Conservation (phyloP, 169 alveolate genomes). For the Eimeria acervulina region DNA sequence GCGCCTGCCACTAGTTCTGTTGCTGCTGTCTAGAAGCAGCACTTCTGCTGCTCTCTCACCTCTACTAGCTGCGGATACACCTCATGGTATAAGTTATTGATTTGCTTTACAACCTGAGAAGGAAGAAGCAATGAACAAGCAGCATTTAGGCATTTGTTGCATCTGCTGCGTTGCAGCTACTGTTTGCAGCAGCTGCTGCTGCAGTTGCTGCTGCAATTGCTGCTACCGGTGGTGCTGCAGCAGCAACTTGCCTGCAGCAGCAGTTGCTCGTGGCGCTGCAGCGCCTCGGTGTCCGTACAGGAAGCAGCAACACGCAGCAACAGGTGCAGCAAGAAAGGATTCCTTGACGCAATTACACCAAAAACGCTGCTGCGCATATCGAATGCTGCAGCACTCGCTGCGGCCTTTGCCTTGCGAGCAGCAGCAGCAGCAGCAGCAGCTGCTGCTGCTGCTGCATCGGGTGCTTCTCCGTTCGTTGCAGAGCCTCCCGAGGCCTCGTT, state of each 20-base stretch:
- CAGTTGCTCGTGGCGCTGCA: conserved; percentile 50
- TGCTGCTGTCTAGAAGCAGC: not conserved
- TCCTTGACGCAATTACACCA: conserved; percentile 9
- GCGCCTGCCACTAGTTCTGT: not conserved
- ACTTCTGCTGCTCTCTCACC: not conserved
- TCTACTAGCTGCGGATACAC: conserved; percentile 57
- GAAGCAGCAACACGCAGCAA: conserved; percentile 27
- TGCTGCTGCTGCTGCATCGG: not conserved
- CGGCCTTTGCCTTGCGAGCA: conserved; percentile 17
- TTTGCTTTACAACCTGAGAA: conserved; percentile 1
- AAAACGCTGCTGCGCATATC: conserved; percentile 54
- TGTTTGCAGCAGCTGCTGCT: not conserved
- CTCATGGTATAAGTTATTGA: conserved; percentile 12
- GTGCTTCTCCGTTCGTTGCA: not conserved
- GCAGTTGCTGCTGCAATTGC: not conserved
- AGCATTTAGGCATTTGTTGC: not conserved
- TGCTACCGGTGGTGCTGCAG: not conserved
- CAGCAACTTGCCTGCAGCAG: conserved; percentile 17
- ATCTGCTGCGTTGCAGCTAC: not conserved
- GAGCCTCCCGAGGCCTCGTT: not conserved
- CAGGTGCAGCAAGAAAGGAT: conserved; percentile 49
- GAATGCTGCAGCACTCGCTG: conserved; percentile 56
- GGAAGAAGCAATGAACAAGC: not conserved
- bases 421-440: conserved; percentile 41
- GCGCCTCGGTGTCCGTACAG: conserved; percentile 4